A percentile compares a stretch with the other conserved stretches of the same genome.
Evolutionary conservation across 139 green algal genomes (phyloP).

Genomic region (Gonium pectorale): DNA sequence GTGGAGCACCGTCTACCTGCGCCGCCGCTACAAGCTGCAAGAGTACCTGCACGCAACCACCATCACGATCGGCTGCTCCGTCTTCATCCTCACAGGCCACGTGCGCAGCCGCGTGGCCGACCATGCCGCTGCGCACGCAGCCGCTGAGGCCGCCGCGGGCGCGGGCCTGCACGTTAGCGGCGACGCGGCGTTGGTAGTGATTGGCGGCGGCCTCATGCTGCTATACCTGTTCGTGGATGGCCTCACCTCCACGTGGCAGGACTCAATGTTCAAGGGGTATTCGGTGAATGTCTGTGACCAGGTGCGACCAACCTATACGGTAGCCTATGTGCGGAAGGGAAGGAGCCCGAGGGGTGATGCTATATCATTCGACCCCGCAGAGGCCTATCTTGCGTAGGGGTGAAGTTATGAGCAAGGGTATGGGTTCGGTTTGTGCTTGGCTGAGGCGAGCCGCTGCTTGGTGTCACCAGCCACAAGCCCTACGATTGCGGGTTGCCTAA

Average conservation of each 20-base stretch:
- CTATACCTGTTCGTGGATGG: slow-evolving; percentile 94
- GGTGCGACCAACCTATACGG: too few species aligned
- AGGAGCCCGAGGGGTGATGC: too few species aligned
- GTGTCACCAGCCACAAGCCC: too few species aligned
- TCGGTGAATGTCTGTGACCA: slow-evolving; percentile 92
- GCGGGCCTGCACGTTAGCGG: slow-evolving; percentile 2
- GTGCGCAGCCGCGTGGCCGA: slow-evolving; percentile 43
- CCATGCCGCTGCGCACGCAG: neutral
- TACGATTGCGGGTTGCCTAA: too few species aligned
- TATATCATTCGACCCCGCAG: too few species aligned
- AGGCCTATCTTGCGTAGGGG: too few species aligned
- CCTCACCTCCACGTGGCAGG: slow-evolving; percentile 97
- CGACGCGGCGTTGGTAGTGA: slow-evolving; percentile 43
- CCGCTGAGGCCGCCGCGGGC: neutral
- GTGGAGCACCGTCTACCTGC: slow-evolving; percentile 86
- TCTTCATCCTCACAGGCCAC: slow-evolving; percentile 77
- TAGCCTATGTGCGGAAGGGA: too few species aligned
- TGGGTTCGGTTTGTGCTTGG: too few species aligned
- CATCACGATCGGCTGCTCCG: slow-evolving; percentile 85
- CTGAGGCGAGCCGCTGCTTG: too few species aligned
- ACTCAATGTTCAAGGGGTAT: slow-evolving; percentile 71
- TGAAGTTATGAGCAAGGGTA: too few species aligned
- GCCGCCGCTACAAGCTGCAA: slow-evolving; percentile 80
- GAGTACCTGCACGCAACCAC: slow-evolving; percentile 81
- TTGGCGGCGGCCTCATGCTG: slow-evolving; percentile 85